phyloP scores from a whole-genome alignment of 768 basidiomycete species.

The Rhodotorula taiwanensis region DNA sequence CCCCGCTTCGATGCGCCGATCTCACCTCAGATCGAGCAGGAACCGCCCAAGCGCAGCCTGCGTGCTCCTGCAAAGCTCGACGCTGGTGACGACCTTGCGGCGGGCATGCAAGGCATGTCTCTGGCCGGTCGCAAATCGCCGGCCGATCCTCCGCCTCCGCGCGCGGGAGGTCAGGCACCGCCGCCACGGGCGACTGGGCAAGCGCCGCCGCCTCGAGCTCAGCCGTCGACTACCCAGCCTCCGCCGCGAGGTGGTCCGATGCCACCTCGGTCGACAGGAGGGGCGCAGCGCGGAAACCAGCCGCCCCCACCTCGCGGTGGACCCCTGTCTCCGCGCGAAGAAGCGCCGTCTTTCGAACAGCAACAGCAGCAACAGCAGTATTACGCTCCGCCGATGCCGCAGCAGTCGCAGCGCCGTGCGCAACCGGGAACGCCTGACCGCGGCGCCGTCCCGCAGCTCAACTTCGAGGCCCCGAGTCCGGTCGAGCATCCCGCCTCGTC shows the following conservation, averaged over 20 bases:
- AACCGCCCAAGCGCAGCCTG: too few species aligned
- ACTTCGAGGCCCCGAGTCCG: slow-evolving; percentile 25
- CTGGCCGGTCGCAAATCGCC: neutral
- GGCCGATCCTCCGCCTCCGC: too few species aligned
- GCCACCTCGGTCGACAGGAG: too few species aligned
- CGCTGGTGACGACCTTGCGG: neutral
- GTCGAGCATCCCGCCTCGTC: neutral
- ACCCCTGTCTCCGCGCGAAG: neutral
- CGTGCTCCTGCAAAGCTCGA: too few species aligned
- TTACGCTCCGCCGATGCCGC: neutral
- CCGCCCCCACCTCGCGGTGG: too few species aligned
- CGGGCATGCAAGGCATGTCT: slow-evolving; percentile 4
- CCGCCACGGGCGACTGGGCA: too few species aligned
- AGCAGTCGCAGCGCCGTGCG: neutral
- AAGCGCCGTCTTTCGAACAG: neutral
- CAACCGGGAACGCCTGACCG: slow-evolving; percentile 2
- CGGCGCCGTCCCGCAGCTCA: slow-evolving; percentile 11
- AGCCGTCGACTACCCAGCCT: too few species aligned
- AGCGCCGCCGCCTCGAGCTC: too few species aligned
- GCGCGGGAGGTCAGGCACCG: too few species aligned
- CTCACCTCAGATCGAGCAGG: neutral
- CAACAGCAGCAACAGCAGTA: slow-evolving; percentile 4
- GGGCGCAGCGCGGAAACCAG: too few species aligned
- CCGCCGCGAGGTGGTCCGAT: too few species aligned
- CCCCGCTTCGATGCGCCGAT: neutral